phyloP scores from a whole-genome alignment of 2,329 filamentous ascomycete genomes.

The Cladophialophora yegresii region DNA sequence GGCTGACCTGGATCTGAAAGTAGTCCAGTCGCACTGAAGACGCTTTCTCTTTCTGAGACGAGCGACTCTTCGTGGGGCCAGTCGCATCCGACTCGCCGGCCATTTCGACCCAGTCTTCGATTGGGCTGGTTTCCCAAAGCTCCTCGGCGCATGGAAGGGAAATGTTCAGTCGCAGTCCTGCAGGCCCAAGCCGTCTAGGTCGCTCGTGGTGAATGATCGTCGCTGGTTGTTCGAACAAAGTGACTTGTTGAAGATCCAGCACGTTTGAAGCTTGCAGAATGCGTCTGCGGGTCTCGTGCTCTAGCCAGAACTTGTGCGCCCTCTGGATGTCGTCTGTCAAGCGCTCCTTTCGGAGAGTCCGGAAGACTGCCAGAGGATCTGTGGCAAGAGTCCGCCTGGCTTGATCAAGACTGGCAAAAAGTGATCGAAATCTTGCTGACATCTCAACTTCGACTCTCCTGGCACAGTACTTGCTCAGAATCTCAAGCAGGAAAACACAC shows the following conservation, averaged over 20 bases:
- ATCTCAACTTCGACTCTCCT: slow-evolving; percentile 41
- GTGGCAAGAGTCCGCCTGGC: slow-evolving; percentile 39
- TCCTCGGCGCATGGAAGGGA: slow-evolving; percentile 41
- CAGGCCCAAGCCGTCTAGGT: slow-evolving; percentile 15
- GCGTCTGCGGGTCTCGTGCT: slow-evolving; percentile 42
- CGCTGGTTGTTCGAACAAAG: slow-evolving; percentile 40
- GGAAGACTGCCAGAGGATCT: slow-evolving; percentile 40
- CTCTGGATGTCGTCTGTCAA: slow-evolving; percentile 37
- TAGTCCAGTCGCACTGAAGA: slow-evolving; percentile 22
- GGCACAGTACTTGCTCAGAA: slow-evolving; percentile 41
- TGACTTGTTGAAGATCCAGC: slow-evolving; percentile 41
- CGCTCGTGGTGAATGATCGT: slow-evolving; percentile 38
- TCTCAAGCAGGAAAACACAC: slow-evolving; percentile 42
- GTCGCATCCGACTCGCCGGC: slow-evolving; percentile 24
- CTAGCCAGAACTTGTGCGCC: slow-evolving; percentile 43
- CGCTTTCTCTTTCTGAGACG: slow-evolving; percentile 5
- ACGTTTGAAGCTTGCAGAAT: slow-evolving; percentile 43
- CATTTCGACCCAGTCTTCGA: slow-evolving; percentile 38
- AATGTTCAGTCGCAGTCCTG: slow-evolving; percentile 32
- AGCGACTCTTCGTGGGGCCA: slow-evolving; percentile 15
- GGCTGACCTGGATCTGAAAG: slow-evolving; percentile 31
- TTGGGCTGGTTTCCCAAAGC: slow-evolving; percentile 40
- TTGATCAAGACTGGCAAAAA: slow-evolving; percentile 42
- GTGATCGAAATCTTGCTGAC: slow-evolving; percentile 40
- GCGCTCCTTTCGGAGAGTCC: slow-evolving; percentile 37